phyloP scores from a whole-genome alignment of 106 monocot species.

The Phalaenopsis equestris region DNA sequence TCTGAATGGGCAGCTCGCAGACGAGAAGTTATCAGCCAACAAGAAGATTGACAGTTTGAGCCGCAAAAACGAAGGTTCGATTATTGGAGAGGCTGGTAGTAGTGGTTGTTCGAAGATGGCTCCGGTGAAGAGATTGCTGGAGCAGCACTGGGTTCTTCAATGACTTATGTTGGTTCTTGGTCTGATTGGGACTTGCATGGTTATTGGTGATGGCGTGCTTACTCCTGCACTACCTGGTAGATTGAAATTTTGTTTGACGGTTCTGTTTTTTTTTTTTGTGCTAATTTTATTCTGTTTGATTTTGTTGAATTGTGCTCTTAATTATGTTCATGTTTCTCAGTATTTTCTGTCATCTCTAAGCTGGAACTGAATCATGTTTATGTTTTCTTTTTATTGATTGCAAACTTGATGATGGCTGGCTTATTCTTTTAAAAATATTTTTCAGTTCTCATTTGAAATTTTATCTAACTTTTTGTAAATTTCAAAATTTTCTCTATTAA shows the following conservation, averaged over 20 bases:
- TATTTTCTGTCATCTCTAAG: conserved; percentile 88
- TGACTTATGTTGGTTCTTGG: conserved; percentile 56
- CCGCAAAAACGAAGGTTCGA: neutral
- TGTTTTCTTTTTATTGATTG: conserved; percentile 20
- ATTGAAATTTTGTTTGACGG: neutral
- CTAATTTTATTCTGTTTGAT: neutral
- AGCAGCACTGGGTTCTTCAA: conserved; percentile 59
- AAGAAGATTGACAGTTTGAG: conserved; percentile 24
- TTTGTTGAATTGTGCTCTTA: neutral
- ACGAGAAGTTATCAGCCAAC: conserved; percentile 62
- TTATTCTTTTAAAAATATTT: neutral
- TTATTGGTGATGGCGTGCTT: conserved; percentile 86
- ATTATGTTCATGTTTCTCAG: conserved; percentile 25
- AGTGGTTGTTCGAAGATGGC: neutral
- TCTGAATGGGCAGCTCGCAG: conserved; percentile 49
- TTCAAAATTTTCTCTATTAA: too few relatives aligned
- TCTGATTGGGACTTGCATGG: conserved; percentile 78
- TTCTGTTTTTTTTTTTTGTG: neutral
- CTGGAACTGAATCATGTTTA: conserved; percentile 88
- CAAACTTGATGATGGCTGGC: neutral
- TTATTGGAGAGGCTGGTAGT: conserved; percentile 1
- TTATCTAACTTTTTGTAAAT: too few relatives aligned
- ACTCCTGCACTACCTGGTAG: conserved; percentile 87
- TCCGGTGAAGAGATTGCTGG: conserved; percentile 37
- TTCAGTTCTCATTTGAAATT: neutral